Evolutionary conservation across 768 basidiomycete species (phyloP), one percentile per base, ranked within the genome.

Genomic region (Pleurotus platypus): DNA sequence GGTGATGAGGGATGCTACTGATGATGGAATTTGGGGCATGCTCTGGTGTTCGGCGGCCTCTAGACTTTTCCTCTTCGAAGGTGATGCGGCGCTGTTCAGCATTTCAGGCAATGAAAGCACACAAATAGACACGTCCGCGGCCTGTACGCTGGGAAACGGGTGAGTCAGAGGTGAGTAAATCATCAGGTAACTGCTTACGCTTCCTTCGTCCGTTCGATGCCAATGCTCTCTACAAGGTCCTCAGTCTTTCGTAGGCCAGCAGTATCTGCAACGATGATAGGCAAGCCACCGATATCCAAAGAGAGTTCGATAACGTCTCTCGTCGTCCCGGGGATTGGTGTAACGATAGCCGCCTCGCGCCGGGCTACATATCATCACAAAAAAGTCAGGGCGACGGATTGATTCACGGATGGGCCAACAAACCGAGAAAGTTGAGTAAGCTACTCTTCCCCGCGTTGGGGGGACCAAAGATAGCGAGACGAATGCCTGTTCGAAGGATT

Each of bases 381-480:
- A 47, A 24, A 46, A 37, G 26, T 18, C 16, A 45, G 37, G 50
- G 4, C 57, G 12, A 27, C 45, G 37, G 20, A 37, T 38, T 26
- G 13, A 35, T 45, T 47, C 46, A 48, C 49, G 54, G 56, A 39
- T 42, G 38, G 42, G 50, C 16, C 18, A 48, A 18, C 71, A 12
- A 62, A 87, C 93, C 90, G 11, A 96, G 75, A 67, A 86, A 92
- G 64, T 96, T 96, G 47, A 93, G 77, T 16, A 94, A 69, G 64
- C 87, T 91, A 65, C 91, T 94, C 73, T 96, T 97, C n/a, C 94
- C 94, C 1, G 89, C 92, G 63, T 97, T 97, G 0, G 94, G 91
- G 20, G 93, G 92, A 0, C 94, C 94, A 64, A 94, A 94, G 39
- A 97, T 94, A 12, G 90, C 87, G 7, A 96, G 75, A 46, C 83